Base-by-base conservation (phyloP, 2,329 filamentous ascomycete species). In the Byssothecium circinans region DNA sequence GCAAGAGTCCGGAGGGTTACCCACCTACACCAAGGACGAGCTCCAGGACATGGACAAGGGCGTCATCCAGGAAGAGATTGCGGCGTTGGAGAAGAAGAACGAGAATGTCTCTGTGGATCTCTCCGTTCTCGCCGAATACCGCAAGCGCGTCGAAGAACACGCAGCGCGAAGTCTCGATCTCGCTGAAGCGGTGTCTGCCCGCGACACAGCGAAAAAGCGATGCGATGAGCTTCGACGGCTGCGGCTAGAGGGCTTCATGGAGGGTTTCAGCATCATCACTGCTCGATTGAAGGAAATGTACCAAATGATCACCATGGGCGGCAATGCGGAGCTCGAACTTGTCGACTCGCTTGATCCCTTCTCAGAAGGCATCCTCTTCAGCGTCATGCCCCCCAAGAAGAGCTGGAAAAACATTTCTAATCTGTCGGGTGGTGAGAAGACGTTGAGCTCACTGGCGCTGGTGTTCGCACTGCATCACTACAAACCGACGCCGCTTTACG, bases 261-360 rank as follows among this genome's bases (percentile, higher is more conserved):
- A 95, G 68, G 94, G 95, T 32, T 97, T 99, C 76, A 87, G 87
- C 64, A 87, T 84, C 53, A 99, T 99, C 71, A 97, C 92, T 1
- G 79, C 96, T 19, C 88, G 92, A 1, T 80, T 99, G 37, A 99
- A 99, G 77, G 94, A 99, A 68, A 99, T 99, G 94, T 99, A 99
- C 75, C 94, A 99, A 70, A 96, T 99, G 91, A 99, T 99, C 70
- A 99, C 94, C 18, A 97, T 99, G 91, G 94, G 94, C 52, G 94
- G 94, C 46, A 99, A 99, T 63, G 94, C 94, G 0, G 94, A 99
- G 75, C 82, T 99, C 11, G 95, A 99, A 72, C 84, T 99, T 19
- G 94, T 99, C 33, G 94, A 99, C 75, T 92, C 87, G 15, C 78
- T 99, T 2, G 95, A 99, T 69, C 94, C 94, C 0, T 99, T 99